A percentile compares a stretch with the other conserved stretches of the same genome.
Conservation (phyloP, 2,329 filamentous ascomycete species). For the Stachybotrys chartarum region DNA sequence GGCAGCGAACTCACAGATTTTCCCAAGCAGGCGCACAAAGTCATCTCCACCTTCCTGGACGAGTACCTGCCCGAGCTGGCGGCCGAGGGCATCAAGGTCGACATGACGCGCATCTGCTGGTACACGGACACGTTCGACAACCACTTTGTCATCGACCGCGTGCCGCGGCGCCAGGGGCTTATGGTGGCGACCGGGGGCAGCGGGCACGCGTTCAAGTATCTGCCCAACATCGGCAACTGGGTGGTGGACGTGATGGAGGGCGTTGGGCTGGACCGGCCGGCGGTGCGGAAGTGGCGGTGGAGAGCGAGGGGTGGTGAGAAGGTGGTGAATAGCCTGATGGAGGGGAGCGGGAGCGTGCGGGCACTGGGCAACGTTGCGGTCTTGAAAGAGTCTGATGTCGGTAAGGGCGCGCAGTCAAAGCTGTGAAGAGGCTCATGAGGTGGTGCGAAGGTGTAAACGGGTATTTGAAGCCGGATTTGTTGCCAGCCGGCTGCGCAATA, state of each 20-base stretch:
- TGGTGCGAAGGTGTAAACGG: too few relatives aligned
- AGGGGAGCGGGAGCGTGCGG: too few relatives aligned
- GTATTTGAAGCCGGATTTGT: too few relatives aligned
- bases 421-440: too few relatives aligned
- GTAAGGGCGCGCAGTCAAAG: too few relatives aligned
- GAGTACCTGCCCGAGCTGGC: conserved; percentile 35
- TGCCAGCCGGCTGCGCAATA: too few relatives aligned
- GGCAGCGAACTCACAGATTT: conserved; percentile 14
- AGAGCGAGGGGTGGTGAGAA: too few relatives aligned
- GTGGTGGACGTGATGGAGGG: conserved; percentile 34
- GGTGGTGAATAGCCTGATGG: too few relatives aligned
- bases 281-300: too few relatives aligned
- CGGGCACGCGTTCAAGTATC: conserved; percentile 56
- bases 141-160: conserved; percentile 22
- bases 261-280: not conserved
- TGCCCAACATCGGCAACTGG: conserved; percentile 49
- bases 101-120: conserved; percentile 23
- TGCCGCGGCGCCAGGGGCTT: conserved; percentile 48
- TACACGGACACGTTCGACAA: conserved; percentile 25
- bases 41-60: conserved; percentile 24
- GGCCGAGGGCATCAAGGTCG: conserved; percentile 24
- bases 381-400: too few relatives aligned
- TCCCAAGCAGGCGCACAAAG: conserved; percentile 17
- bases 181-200: conserved; percentile 55
- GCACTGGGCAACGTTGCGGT: too few relatives aligned